Evolutionary conservation across 2,329 filamentous ascomycete genomes (phyloP).

Genomic region (Thelonectria blattea): DNA sequence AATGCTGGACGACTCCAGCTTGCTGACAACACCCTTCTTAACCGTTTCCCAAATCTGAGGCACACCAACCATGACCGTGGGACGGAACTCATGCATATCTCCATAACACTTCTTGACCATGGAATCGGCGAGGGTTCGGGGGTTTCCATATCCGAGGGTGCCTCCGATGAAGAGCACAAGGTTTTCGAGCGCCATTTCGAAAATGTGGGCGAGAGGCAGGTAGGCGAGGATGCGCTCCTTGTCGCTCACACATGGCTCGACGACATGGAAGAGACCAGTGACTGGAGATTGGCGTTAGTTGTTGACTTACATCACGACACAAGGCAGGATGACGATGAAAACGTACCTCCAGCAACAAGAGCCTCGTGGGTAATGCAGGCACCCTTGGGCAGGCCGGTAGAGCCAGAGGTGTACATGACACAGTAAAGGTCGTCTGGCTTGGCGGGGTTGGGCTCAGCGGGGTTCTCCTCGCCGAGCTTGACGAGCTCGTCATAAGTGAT

Average conservation of each 20-base stretch:
- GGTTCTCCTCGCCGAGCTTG: constrained; percentile 68
- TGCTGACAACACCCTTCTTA: constrained; percentile 87
- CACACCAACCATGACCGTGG: constrained; percentile 90
- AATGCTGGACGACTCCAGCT: constrained; percentile 75
- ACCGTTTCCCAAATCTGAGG: constrained; percentile 97
- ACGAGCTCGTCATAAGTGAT: constrained; percentile 62
- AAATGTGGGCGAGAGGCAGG: constrained; percentile 91
- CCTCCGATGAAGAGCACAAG: constrained; percentile 87
- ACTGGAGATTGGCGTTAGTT: constrained; percentile 50
- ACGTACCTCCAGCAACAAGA: constrained; percentile 72
- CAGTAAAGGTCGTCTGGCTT: constrained; percentile 81
- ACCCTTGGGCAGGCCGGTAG: constrained; percentile 88
- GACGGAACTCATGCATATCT: constrained; percentile 90
- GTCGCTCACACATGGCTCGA: constrained; percentile 78
- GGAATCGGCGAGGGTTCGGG: constrained; percentile 83
- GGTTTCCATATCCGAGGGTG: constrained; percentile 91
- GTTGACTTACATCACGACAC: constrained; percentile 2
- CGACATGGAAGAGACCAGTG: constrained; percentile 78
- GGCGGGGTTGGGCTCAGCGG: constrained; percentile 73
- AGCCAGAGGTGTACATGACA: constrained; percentile 86
- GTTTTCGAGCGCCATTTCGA: constrained; percentile 96
- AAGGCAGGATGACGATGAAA: constrained; percentile 36
- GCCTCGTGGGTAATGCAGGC: constrained; percentile 81
- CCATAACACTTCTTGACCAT: constrained; percentile 90
- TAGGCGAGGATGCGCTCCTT: constrained; percentile 86